phyloP scores from a whole-genome alignment of 371 early-diverging fungal species.

The Rhizopus stolonifer region DNA sequence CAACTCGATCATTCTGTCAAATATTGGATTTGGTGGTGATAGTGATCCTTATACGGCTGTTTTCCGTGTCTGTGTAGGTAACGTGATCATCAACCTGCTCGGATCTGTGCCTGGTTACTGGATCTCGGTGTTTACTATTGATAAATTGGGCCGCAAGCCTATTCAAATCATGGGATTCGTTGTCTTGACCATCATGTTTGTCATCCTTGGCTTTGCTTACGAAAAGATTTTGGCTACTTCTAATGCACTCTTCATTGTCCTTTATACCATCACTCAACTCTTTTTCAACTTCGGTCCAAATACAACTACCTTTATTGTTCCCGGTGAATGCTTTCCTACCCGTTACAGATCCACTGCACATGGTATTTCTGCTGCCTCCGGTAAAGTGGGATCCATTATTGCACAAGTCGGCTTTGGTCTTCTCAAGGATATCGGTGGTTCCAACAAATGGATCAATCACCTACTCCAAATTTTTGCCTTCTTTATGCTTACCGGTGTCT shows the following conservation, averaged over 20 bases:
- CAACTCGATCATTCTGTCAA: slow-evolving; percentile 62
- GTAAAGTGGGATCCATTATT: slow-evolving; percentile 84
- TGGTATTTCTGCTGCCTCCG: slow-evolving; percentile 87
- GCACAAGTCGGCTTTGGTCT: slow-evolving; percentile 75
- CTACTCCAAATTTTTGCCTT: slow-evolving; percentile 73
- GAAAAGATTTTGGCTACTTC: slow-evolving; percentile 52
- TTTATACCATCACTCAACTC: slow-evolving; percentile 79
- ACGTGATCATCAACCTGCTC: slow-evolving; percentile 73
- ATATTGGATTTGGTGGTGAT: slow-evolving; percentile 67
- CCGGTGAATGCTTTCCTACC: slow-evolving; percentile 88
- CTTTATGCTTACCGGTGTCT: slow-evolving; percentile 73
- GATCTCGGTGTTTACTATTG: slow-evolving; percentile 80
- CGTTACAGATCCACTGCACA: slow-evolving; percentile 83
- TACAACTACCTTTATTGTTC: slow-evolving; percentile 83
- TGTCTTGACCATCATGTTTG: slow-evolving; percentile 48
- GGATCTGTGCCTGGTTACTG: slow-evolving; percentile 90
- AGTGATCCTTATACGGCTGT: slow-evolving; percentile 52
- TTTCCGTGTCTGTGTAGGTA: slow-evolving; percentile 67
- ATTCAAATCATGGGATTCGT: slow-evolving; percentile 78
- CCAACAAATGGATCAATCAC: slow-evolving; percentile 62
- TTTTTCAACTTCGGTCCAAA: slow-evolving; percentile 88
- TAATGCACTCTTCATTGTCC: slow-evolving; percentile 61
- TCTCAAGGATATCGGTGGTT: slow-evolving; percentile 70
- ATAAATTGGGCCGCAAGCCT: slow-evolving; percentile 77
- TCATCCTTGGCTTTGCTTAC: slow-evolving; percentile 49